Percentiles rank a stretch among this genome's conserved stretches.
phyloP scores from a whole-genome alignment of 805 yeast genomes.

The Zygosaccharomyces rouxii region DNA sequence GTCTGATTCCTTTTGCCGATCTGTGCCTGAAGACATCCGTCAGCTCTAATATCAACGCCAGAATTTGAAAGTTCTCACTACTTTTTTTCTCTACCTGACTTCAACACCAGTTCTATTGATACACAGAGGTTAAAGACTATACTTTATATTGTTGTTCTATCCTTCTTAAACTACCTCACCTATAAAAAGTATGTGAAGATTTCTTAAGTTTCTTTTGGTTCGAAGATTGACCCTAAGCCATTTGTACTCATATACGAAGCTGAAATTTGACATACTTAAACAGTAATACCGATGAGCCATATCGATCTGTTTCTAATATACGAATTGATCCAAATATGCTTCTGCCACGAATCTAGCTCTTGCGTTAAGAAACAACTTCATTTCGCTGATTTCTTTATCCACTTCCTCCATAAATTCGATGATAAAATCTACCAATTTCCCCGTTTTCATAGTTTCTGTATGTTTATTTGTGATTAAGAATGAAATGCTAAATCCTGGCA shows the following conservation, averaged over 20 bases:
- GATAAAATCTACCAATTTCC: slow-evolving; percentile 91
- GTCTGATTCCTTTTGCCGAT: slow-evolving; percentile 3
- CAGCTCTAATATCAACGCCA: not conserved
- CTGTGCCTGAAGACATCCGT: slow-evolving; percentile 1
- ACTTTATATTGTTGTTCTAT: not conserved
- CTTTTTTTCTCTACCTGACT: not conserved
- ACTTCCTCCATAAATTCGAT: slow-evolving; percentile 99
- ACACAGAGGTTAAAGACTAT: not conserved
- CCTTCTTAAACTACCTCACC: slow-evolving; percentile 2
- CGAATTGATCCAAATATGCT: slow-evolving; percentile 87
- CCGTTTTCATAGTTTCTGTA: slow-evolving; percentile 92
- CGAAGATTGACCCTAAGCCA: not conserved
- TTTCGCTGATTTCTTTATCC: slow-evolving; percentile 96
- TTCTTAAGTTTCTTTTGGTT: not conserved
- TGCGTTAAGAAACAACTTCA: slow-evolving; percentile 94
- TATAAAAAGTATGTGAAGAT: slow-evolving; percentile 2
- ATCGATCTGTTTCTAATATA: slow-evolving; percentile 37
- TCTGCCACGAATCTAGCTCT: slow-evolving; percentile 98
- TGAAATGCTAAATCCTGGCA: slow-evolving; percentile 87
- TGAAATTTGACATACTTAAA: not conserved
- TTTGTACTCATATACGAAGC: slow-evolving; percentile 2
- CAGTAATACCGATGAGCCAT: not conserved
- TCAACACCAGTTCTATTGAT: not conserved
- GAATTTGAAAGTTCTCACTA: not conserved
- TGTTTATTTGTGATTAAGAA: slow-evolving; percentile 91